These are phyloP conservation scores for Colletotrichum brevisporum DNA, from an alignment of 2,329 filamentous ascomycete genomes.

Conservation along the genomic window DNA sequence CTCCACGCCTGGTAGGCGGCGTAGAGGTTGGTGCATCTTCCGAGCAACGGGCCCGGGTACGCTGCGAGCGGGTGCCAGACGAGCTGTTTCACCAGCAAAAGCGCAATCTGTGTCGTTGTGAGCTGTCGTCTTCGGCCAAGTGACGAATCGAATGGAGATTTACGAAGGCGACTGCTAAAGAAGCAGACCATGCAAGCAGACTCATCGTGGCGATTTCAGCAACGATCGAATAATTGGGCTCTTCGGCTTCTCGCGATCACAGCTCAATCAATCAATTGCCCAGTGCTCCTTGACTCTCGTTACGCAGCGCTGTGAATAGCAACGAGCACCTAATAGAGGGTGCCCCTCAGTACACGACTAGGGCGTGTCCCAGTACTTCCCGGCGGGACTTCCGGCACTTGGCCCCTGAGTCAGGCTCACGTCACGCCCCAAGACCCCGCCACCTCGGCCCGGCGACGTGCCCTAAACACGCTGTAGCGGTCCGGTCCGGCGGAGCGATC, in stretches of 20 bases:
- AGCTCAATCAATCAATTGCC: background rate
- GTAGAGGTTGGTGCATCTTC: slow-evolving; percentile 40
- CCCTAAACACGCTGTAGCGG: background rate
- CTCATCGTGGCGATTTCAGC: background rate
- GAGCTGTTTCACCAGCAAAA: slow-evolving; percentile 5
- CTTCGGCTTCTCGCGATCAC: background rate
- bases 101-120: background rate
- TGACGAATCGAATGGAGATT: background rate
- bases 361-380: background rate
- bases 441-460: background rate
- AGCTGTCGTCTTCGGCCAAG: background rate
- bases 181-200: background rate
- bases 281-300: too few relatives aligned
- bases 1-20: slow-evolving; percentile 52
- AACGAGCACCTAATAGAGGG: background rate
- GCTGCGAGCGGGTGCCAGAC: slow-evolving; percentile 23
- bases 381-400: background rate
- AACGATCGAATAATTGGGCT: background rate
- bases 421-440: background rate
- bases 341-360: background rate
- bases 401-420: slow-evolving; percentile 26
- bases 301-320: too few relatives aligned
- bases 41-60: slow-evolving; percentile 19
- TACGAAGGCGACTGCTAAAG: slow-evolving; percentile 1
- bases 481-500: background rate